phyloP scores from a whole-genome alignment of 352 stramenopile genomes.

The Globisporangium nagaii region DNA sequence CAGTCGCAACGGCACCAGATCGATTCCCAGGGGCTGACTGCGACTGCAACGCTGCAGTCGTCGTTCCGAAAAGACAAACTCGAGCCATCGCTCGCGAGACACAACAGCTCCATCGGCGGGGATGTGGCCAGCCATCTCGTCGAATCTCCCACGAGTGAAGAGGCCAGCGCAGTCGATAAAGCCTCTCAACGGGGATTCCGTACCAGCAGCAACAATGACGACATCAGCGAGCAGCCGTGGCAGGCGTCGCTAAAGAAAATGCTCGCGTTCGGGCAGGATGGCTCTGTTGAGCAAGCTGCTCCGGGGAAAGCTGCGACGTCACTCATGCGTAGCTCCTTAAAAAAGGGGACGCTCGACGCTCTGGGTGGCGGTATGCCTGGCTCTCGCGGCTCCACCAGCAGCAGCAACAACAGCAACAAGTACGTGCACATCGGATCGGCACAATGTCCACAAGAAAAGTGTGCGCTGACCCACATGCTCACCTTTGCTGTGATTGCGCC shows the following conservation, averaged over 20 bases:
- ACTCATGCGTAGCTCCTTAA: background rate
- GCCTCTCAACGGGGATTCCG: background rate
- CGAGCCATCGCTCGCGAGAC: background rate
- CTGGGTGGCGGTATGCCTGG: background rate
- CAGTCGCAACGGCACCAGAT: slow-evolving; percentile 25
- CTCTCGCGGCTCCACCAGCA: background rate
- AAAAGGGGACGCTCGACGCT: background rate
- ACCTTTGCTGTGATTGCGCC: background rate
- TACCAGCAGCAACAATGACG: background rate
- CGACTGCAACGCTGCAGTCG: background rate
- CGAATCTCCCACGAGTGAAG: no score
- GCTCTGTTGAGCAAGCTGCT: background rate
- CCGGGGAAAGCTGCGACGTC: background rate
- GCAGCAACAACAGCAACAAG: background rate
- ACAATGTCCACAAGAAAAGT: no score
- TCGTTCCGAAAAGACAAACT: background rate
- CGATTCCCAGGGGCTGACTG: background rate
- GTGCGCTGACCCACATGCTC: no score
- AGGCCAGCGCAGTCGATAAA: background rate
- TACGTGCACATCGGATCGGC: no score
- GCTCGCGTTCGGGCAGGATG: slow-evolving; percentile 31
- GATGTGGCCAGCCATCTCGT: no score
- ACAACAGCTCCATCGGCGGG: background rate
- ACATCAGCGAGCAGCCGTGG: slow-evolving; percentile 30
- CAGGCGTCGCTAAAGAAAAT: slow-evolving; percentile 56